A percentile compares a stretch with the other conserved stretches of the same genome.
Evolutionary conservation across 257 asterid species (phyloP).

Genomic region (Solanum paucissectum): DNA sequence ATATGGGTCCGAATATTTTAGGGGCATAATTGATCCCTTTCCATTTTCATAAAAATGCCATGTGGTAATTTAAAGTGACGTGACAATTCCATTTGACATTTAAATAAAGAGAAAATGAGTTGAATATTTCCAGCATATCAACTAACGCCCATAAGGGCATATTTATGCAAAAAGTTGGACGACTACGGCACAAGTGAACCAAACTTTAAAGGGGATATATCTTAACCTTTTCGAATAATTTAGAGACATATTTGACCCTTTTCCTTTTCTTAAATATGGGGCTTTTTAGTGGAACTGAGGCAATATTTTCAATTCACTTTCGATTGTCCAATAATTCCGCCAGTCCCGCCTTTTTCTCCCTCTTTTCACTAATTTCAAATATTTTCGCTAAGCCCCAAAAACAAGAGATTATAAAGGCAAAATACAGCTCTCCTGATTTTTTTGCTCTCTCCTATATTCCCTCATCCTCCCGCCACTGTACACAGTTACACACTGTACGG

Average conservation of each 20-base stretch:
- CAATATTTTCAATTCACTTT: not conserved
- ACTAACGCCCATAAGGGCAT: no score
- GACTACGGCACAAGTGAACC: fast-evolving
- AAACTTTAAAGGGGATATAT: no score
- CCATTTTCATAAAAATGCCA: no score
- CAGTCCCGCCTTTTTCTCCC: slow-evolving; percentile 2
- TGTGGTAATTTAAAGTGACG: no score
- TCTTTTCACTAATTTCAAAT: not conserved
- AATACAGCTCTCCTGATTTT: not conserved
- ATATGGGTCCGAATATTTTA: no score
- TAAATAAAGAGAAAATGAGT: no score
- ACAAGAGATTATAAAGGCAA: not conserved
- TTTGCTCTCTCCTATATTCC: not conserved
- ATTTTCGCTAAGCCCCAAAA: not conserved
- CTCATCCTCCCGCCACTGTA: not conserved
- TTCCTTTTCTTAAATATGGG: not conserved
- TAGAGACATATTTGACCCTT: no score
- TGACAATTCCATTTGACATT: no score
- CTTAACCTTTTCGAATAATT: no score
- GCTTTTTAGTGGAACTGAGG: not conserved
- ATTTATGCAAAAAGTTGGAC: no score
- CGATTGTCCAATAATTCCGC: not conserved
- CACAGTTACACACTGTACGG: not conserved
- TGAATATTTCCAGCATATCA: no score
- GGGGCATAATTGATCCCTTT: no score